These are phyloP conservation scores for Kluyveromyces lactis DNA, from an alignment of 805 yeast species.

Conservation along the genomic window DNA sequence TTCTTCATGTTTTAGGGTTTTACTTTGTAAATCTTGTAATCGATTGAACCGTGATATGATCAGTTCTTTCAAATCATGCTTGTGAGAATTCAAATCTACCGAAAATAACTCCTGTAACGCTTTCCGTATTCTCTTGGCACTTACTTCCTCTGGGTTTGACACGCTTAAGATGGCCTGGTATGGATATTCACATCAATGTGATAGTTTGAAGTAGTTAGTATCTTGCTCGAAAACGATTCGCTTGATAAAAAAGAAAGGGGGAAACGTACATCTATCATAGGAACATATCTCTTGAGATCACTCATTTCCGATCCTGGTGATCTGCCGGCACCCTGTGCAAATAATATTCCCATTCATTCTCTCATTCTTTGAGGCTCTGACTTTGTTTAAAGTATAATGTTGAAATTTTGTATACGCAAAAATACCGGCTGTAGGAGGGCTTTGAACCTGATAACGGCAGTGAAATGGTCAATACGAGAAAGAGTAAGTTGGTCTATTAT, in stretches of 20 bases:
- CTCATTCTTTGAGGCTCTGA: too few relatives aligned
- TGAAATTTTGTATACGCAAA: too few relatives aligned
- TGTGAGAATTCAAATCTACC: conserved; percentile 40
- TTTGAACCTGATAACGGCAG: too few relatives aligned
- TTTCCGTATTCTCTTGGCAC: conserved; percentile 61
- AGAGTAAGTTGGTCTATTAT: too few relatives aligned
- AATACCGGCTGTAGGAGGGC: too few relatives aligned
- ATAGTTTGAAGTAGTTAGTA: background rate
- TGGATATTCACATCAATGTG: background rate
- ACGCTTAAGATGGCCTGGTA: conserved; percentile 60
- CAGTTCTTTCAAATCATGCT: conserved; percentile 51
- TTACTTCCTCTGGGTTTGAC: conserved; percentile 58
- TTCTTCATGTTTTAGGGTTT: conserved; percentile 26
- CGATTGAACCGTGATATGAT: conserved; percentile 50
- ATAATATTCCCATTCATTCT: too few relatives aligned
- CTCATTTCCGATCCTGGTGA: conserved; percentile 5
- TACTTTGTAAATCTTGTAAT: conserved; percentile 32
- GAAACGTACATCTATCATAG: conserved; percentile 54
- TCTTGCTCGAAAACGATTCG: background rate
- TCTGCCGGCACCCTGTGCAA: too few relatives aligned
- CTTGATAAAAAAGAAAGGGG: background rate
- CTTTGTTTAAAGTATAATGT: too few relatives aligned
- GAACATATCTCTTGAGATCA: conserved; percentile 35
- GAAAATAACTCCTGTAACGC: conserved; percentile 67
- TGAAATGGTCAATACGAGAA: too few relatives aligned